Evolutionary conservation across 2,329 filamentous ascomycete genomes (phyloP), one percentile per base, ranked within the genome.

Genomic region (Fusarium burgessii): DNA sequence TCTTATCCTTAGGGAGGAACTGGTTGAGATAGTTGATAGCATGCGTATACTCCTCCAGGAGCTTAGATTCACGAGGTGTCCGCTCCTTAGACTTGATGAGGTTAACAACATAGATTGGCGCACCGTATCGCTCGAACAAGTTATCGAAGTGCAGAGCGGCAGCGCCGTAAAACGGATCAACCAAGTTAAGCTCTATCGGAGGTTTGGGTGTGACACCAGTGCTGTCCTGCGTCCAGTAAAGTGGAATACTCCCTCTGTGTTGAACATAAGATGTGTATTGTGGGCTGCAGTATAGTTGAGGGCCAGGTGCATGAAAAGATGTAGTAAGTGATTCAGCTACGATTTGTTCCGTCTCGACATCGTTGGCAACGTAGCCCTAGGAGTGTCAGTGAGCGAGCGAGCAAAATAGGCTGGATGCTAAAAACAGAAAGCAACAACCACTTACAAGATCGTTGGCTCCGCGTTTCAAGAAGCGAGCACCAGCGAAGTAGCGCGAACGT

Each of bases 281-380:
- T 2, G 95, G 94, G 77, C 92, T 98, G 8, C 94, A 91, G 78
- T 94, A 98, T 14, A 97, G 87, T 51, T 89, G 90, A 6, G 93
- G 93, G 0, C 94, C 95, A 7, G 96, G 94, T 6, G 93, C 92
- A 82, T 99, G 96, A 74, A 99, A 98, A 0, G 96, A 98, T 1
- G 96, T 99, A 1, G 94, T 98, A 54, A 95, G 85, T 75, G 94
- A 93, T 78, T 99, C 96, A 1, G 95, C 96, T 8, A 99, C 95
- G 66, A 99, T 98, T 79, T 99, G 96, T 81, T 99, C 96, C 2
- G 96, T 98, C 82, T 99, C 97, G 27, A 99, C 96, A 80, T 99
- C 97, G 78, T 99, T 99, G 56, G 96, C 97, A 58, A 99, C 96
- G 78, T 97, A 97, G 17, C 96, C 95, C 78, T 85, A 15, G n/a